phyloP scores from a whole-genome alignment of 2,329 filamentous ascomycete genomes.

The Botrytis fabae region DNA sequence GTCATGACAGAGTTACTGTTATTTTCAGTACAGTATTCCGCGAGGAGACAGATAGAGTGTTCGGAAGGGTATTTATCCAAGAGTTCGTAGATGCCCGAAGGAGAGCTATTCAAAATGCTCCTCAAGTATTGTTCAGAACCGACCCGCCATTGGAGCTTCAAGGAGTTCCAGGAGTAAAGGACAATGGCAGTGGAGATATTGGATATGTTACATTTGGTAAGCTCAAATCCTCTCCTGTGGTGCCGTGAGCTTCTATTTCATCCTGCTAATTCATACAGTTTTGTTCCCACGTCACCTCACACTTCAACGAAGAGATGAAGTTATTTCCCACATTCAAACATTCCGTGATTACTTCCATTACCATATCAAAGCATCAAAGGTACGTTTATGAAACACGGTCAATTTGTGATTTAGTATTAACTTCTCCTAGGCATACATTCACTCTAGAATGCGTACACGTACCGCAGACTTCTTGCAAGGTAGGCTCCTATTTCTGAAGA shows the following conservation, averaged over 20 bases:
- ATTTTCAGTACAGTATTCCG: conserved; percentile 99
- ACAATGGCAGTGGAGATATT: conserved; percentile 77
- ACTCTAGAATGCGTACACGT: conserved; percentile 95
- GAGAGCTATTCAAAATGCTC: conserved; percentile 95
- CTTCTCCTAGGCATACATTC: conserved; percentile 76
- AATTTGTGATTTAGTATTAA: conserved; percentile 26
- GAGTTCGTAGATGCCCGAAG: conserved; percentile 97
- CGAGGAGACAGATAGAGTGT: conserved; percentile 96
- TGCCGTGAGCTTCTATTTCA: conserved; percentile 26
- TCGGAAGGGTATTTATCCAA: conserved; percentile 97
- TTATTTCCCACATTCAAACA: conserved; percentile 98
- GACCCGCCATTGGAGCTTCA: conserved; percentile 92
- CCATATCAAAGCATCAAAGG: conserved; percentile 98
- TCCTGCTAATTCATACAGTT: conserved; percentile 54
- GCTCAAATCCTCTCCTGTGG: conserved; percentile 11
- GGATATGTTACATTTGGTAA: conserved; percentile 98
- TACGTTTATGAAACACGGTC: conserved; percentile 38
- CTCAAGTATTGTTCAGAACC: conserved; percentile 93
- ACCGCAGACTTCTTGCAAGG: conserved; percentile 98
- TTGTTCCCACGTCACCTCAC: conserved; percentile 95
- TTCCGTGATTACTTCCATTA: conserved; percentile 99
- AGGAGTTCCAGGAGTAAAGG: conserved; percentile 77
- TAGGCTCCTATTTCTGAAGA: conserved; percentile 46
- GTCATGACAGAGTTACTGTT: conserved; percentile 94
- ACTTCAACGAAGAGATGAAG: conserved; percentile 83